Evolutionary conservation across 176 grass and related monocot species (phyloP), one percentile per base, ranked within the genome.

Genomic region (Aegilops bicornis): DNA sequence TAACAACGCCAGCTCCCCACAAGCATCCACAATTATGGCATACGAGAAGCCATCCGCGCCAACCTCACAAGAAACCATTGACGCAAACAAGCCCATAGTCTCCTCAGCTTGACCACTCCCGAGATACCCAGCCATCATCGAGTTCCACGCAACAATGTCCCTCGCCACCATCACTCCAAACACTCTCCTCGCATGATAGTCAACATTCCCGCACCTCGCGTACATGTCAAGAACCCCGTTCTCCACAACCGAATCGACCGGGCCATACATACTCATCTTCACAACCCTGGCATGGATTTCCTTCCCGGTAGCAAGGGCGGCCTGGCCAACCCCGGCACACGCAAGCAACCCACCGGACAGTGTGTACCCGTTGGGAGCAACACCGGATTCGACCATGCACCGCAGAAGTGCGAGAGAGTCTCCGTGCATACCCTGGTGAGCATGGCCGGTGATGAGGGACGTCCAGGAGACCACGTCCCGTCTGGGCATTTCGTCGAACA

Each of bases 181-280:
- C 58, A 87, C 64, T 79, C 81, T 81, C 64, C 30, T 64, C 0
- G 84, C 86, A 48, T n/a, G n/a, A n/a, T 59, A 87, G 11, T 65
- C 61, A 2, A 89, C 60, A 24, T 45, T 84, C 27, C 72, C 24
- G 7, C 92, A 94, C 27, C 84, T 84, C 0, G 54, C 30, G 17
- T 94, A 94, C 89, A 91, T 94, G 47, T 89, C 87, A 3, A 94
- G 86, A 79, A 91, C 78, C 6, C 92, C 92, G 17, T 94, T 91
- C 64, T 85, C 76, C 14, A 94, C 86, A 7, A 91, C 72, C 0
- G 83, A 32, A 24, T 94, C 89, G 0, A 94, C 56, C 0, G n/a
- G n/a, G 1, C 77, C 84, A 25, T 50, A 30, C 25, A 59, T 12
- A 11, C 77, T 73, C 63, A 80, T 84, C 81, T 85, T 91, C 33